A percentile compares a stretch with the other conserved stretches of the same genome.
Evolutionary conservation across 179 eudicot genomes (phyloP).

Genomic region (Beta macrorhiza): DNA sequence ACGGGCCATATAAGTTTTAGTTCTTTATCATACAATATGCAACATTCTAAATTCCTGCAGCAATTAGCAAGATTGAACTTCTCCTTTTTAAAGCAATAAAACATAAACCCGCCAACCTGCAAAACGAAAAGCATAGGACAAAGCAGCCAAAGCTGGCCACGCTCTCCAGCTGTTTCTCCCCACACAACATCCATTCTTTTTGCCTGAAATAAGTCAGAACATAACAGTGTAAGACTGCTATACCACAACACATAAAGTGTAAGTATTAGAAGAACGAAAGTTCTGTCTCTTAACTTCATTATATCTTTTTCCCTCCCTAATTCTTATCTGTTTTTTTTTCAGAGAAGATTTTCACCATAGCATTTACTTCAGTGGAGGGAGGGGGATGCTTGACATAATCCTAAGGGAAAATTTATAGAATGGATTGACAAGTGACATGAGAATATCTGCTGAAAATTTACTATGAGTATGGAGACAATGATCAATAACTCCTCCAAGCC

Average conservation of each 20-base stretch:
- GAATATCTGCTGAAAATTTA: not conserved
- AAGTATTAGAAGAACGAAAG: not conserved
- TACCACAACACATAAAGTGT: not conserved
- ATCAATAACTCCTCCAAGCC: not conserved
- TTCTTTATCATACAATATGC: not conserved
- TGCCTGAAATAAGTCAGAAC: constrained; percentile 39
- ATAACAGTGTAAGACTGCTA: not conserved
- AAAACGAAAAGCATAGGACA: constrained; percentile 50
- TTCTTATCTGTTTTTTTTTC: not conserved
- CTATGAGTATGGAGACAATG: not conserved
- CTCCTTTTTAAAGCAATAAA: not conserved
- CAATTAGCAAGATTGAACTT: not conserved
- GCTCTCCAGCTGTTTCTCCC: constrained; percentile 63
- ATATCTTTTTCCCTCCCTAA: not conserved
- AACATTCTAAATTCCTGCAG: constrained; percentile 1
- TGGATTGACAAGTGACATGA: not conserved
- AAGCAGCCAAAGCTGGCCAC: constrained; percentile 48
- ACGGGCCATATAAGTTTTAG: not conserved
- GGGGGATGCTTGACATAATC: not conserved
- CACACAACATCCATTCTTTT: constrained; percentile 61
- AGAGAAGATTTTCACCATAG: not conserved
- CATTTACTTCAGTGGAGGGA: not conserved
- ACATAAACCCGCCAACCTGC: constrained; percentile 34
- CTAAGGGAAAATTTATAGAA: not conserved
- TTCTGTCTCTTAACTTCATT: too few relatives aligned